These are phyloP conservation scores for Carpinus viminea DNA, from an alignment of 306 rosid genomes.

Conservation along the genomic window DNA sequence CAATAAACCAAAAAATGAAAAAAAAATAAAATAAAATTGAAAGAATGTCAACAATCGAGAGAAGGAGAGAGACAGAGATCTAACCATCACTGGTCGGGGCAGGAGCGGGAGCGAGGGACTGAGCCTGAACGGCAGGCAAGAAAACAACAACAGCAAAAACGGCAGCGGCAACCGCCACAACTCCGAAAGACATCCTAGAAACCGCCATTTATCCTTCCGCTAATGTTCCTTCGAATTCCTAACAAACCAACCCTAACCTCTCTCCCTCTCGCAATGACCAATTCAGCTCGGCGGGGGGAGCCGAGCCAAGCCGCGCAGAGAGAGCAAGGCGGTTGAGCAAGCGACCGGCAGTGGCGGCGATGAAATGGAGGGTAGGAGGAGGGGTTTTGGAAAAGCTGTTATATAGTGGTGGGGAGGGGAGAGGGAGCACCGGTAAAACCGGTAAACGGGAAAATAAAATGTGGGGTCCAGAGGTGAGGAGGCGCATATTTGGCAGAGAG, in stretches of 20 bases:
- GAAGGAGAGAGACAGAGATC: background rate
- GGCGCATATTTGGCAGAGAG: conserved; percentile 19
- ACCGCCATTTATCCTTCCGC: conserved; percentile 29
- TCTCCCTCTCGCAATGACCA: conserved; percentile 32
- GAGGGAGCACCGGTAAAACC: conserved; percentile 46
- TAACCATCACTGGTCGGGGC: conserved; percentile 75
- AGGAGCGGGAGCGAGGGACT: conserved; percentile 57
- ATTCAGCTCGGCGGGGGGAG: conserved; percentile 20
- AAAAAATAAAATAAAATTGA: too few species aligned
- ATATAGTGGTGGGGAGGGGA: conserved; percentile 8
- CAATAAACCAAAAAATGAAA: background rate
- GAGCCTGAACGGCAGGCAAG: conserved; percentile 53
- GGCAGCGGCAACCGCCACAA: conserved; percentile 43
- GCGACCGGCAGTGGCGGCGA: background rate
- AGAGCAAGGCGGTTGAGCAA: background rate
- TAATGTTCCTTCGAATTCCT: background rate
- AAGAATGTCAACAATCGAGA: background rate
- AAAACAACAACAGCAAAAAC: conserved; percentile 38
- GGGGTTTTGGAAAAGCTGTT: conserved; percentile 17
- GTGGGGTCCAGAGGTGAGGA: conserved; percentile 38
- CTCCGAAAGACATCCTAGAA: conserved; percentile 36
- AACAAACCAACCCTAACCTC: background rate
- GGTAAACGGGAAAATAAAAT: conserved; percentile 16
- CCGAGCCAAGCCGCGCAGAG: conserved; percentile 34
- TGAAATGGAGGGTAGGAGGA: background rate